A percentile compares a stretch with the other conserved stretches of the same genome.
phyloP scores from a whole-genome alignment of 2,329 filamentous ascomycete genomes.

The Aspergillus quadricinctus region DNA sequence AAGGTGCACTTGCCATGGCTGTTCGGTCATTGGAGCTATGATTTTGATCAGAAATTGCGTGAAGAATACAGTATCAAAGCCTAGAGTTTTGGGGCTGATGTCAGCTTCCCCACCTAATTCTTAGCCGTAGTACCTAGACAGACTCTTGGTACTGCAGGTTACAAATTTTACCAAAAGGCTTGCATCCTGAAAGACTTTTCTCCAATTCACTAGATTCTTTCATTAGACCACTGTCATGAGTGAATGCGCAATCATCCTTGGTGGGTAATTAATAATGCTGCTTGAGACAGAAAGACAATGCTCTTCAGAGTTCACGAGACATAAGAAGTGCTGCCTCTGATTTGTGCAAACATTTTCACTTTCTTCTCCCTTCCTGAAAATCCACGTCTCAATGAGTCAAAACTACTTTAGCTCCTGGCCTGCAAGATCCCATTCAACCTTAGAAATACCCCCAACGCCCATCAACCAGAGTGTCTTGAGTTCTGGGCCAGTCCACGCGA shows the following conservation, averaged over 20 bases:
- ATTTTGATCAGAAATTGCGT: not conserved
- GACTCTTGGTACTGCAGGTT: not conserved
- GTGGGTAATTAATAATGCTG: not conserved
- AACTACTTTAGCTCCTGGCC: constrained; percentile 27
- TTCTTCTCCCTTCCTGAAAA: not conserved
- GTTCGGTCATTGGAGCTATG: constrained; percentile 32
- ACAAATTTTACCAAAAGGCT: not conserved
- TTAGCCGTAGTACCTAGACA: not conserved
- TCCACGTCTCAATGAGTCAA: not conserved
- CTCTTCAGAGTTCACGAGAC: not conserved
- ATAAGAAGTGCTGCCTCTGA: not conserved
- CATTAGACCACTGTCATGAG: not conserved
- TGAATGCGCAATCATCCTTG: not conserved
- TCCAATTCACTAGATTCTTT: not conserved
- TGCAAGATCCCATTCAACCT: constrained; percentile 35
- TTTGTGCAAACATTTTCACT: not conserved
- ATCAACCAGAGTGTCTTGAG: constrained; percentile 40
- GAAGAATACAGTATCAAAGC: not conserved
- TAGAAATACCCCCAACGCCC: constrained; percentile 36
- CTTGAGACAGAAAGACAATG: not conserved
- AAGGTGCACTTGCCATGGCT: constrained; percentile 84
- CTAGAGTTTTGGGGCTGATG: not conserved
- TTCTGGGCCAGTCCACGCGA: constrained; percentile 40
- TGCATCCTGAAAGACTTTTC: not conserved
- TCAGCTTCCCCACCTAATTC: not conserved